A percentile compares a stretch with the other conserved stretches of the same genome.
Conservation (phyloP, 148 eudicot species). For the Camellia granthamiana region DNA sequence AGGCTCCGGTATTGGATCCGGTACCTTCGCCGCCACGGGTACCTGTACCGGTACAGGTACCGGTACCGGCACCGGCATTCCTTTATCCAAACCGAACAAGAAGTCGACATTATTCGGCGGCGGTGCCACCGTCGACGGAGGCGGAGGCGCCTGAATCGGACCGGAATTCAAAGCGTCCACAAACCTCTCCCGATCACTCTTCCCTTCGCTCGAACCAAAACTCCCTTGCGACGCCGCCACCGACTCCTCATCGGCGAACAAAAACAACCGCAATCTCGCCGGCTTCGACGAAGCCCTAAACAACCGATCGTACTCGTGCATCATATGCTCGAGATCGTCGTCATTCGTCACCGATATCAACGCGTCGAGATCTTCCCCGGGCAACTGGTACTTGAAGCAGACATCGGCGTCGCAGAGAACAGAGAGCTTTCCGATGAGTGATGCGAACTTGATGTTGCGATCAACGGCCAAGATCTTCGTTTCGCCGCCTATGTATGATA, state of each 20-base stretch:
- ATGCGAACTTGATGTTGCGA: constrained; percentile 45
- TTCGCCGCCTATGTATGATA: constrained; percentile 76
- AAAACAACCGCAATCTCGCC: constrained; percentile 60
- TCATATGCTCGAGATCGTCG: constrained; percentile 87
- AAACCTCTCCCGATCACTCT: constrained; percentile 46
- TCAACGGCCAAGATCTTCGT: constrained; percentile 73
- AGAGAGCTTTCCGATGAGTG: constrained; percentile 36
- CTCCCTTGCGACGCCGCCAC: constrained; percentile 16
- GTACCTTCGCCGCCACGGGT: constrained; percentile 16
- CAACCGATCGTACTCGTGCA: constrained; percentile 80
- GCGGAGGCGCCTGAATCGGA: constrained; percentile 27
- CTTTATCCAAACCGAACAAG: constrained; percentile 71
- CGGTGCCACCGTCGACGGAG: constrained; percentile 16
- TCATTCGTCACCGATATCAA: constrained; percentile 85
- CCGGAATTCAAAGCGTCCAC: constrained; percentile 57
- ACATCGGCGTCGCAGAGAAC: constrained; percentile 31
- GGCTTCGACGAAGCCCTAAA: constrained; percentile 57
- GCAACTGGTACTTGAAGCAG: constrained; percentile 76
- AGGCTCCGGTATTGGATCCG: constrained; percentile 23
- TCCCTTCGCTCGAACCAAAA: constrained; percentile 38
- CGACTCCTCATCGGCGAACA: constrained; percentile 35
- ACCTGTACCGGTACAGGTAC: constrained; percentile 11
- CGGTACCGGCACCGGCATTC: constrained; percentile 7
- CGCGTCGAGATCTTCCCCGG: constrained; percentile 86
- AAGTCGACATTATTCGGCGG: constrained; percentile 52